phyloP scores from a whole-genome alignment of 2,329 filamentous ascomycete species.

The Aureobasidium subglaciale region DNA sequence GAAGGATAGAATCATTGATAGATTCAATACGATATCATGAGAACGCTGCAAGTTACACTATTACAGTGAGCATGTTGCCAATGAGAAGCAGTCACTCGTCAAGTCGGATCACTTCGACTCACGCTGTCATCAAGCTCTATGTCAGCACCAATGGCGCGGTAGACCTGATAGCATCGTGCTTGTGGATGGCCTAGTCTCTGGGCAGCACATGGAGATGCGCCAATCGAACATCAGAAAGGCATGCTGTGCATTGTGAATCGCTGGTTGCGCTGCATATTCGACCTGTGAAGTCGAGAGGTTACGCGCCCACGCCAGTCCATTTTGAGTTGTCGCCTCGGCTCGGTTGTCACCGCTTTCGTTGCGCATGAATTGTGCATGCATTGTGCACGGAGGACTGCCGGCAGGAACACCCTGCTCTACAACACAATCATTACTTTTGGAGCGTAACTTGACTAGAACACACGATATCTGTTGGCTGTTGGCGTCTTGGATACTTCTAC shows the following conservation, averaged over 20 bases:
- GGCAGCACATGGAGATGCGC: not conserved
- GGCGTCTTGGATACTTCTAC: too few species aligned
- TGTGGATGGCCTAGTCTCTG: not conserved
- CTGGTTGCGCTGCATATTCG: not conserved
- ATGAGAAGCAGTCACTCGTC: not conserved
- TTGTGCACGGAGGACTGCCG: not conserved
- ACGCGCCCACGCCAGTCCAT: constrained; percentile 2
- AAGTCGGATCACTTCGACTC: not conserved
- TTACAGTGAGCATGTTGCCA: too few species aligned
- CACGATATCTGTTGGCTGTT: too few species aligned
- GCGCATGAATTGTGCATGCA: too few species aligned
- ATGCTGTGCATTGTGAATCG: constrained; percentile 11
- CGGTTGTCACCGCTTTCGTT: not conserved
- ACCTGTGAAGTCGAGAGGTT: constrained; percentile 8
- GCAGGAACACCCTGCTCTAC: not conserved
- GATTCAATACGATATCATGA: too few species aligned
- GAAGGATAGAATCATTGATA: not conserved
- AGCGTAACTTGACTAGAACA: too few species aligned
- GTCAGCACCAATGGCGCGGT: not conserved
- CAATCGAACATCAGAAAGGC: constrained; percentile 2
- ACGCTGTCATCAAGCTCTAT: not conserved
- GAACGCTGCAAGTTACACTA: too few species aligned
- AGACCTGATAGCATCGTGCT: not conserved
- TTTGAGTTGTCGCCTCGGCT: not conserved
- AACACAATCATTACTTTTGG: too few species aligned